These are phyloP conservation scores for Solanum arcanum DNA, from an alignment of 257 asterid genomes.

Conservation along the genomic window DNA sequence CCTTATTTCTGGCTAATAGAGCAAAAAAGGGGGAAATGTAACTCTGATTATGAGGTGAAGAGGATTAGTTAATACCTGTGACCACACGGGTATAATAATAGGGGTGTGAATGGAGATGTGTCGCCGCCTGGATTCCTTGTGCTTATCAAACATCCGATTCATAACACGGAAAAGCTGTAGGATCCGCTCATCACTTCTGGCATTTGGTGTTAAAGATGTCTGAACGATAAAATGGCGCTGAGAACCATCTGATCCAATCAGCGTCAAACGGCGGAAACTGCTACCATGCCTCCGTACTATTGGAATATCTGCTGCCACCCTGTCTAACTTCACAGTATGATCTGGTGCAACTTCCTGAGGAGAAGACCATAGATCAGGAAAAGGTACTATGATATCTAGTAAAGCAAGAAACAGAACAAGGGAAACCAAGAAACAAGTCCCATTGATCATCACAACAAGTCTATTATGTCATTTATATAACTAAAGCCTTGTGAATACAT, in stretches of 20 bases:
- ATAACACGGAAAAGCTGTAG: constrained; percentile 96
- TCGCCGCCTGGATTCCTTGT: constrained; percentile 96
- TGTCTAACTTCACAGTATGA: constrained; percentile 93
- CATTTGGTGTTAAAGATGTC: constrained; percentile 98
- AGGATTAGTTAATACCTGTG: constrained; percentile 55
- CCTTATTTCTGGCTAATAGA: neutral
- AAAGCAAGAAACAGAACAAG: neutral
- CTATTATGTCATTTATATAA: neutral
- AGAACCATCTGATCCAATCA: constrained; percentile 97
- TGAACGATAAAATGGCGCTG: constrained; percentile 98
- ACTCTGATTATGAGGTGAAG: neutral
- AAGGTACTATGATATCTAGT: neutral
- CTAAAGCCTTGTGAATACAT: neutral
- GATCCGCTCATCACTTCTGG: constrained; percentile 98
- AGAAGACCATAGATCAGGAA: neutral
- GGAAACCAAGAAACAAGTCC: neutral
- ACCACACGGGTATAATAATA: constrained; percentile 97
- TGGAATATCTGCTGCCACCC: constrained; percentile 95
- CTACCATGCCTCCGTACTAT: constrained; percentile 98
- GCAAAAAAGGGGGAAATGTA: neutral
- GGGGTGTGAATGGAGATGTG: constrained; percentile 95
- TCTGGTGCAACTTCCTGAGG: constrained; percentile 94
- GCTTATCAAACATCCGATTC: constrained; percentile 97
- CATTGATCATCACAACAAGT: neutral
- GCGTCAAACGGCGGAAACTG: constrained; percentile 95